Evolutionary conservation across 108 stramenopile genomes (phyloP), one percentile per base, ranked within the genome.

Genomic region (Licmophora abbreviata): DNA sequence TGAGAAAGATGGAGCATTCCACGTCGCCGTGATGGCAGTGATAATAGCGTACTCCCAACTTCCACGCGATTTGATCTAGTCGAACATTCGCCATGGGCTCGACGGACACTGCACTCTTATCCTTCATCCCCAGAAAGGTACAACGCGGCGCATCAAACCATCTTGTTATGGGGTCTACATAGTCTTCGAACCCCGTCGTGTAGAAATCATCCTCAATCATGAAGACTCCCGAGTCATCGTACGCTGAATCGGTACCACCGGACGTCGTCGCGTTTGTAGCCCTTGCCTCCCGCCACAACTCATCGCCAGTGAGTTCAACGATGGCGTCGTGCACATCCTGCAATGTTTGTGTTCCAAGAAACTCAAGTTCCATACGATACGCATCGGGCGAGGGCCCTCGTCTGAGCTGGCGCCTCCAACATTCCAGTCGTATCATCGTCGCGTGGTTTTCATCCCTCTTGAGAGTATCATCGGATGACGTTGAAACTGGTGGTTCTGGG

Each of bases 171-270:
- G 71, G 67, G 15, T 42, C 67, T 0, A 50, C 45, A 56, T 80
- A 80, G 44, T 80, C 79, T 10, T 62, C 59, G 18, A 59, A 40
- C 26, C 85, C 89, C 41, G 48, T 52, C 1, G 56, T 71, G 59
- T 84, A 91, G 25, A 91, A 82, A 4, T 35, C 65, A 44, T 74
- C 70, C 62, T 86, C 89, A 42, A 91, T 71, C 43, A 86, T 77
- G 41, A 91, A 86, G 15, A 79, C 66, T 10, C 87, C 87, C 15
- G 67, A 63, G n/a, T n/a, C n/a, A n/a, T n/a, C n/a, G n/a, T n/a
- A n/a, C n/a, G n/a, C n/a, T n/a, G n/a, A n/a, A n/a, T n/a, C n/a
- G n/a, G n/a, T n/a, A n/a, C n/a, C n/a, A n/a, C n/a, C n/a, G n/a
- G n/a, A n/a, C n/a, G n/a, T n/a, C 2, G 45, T 12, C 14, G 47